Evolutionary conservation across 2,329 filamentous ascomycete species (phyloP), one percentile per base, ranked within the genome.

Genomic region (Colletotrichum tropicale): DNA sequence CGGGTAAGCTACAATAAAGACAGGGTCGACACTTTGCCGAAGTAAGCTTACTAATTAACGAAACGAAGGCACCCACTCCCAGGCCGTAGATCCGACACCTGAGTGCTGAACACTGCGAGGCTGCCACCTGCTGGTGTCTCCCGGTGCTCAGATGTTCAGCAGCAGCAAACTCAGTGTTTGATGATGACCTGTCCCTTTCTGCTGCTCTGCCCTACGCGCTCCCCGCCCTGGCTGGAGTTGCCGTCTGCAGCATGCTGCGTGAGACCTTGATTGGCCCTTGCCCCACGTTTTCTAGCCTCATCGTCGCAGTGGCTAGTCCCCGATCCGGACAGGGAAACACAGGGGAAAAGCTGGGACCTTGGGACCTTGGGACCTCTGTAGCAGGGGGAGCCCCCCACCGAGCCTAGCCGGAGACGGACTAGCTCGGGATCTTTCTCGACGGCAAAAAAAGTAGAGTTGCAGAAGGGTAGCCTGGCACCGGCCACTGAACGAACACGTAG

Each of bases 401-500:
- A 21, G 32, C 13, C 76, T 77, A 77, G 34, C 76, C 66, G 15
- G 13, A 70, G 15, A 34, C 24, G 66, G 76, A 61, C 15, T 74
- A 74, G 74, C 36, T 60, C 61, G 34, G 66, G 24, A 26, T 68
- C 34, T 64, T 64, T 48, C 70, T 65, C 30, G 60, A 75, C 71
- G 71, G 76, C 76, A 74, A 71, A 77, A 76, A 67, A 76, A 70
- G 74, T 67, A 66, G 62, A 66, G 68, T 76, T 66, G 68, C 74
- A 74, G 76, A 77, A 77, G 58, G 68, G 64, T 70, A 75, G 66
- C 68, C 61, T 68, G 68, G 69, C 60, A 73, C 70, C 64, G 62
- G 73, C 65, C 68, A 38, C 60, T 78, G 74, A 78, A 78, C 75
- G 76, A 78, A 78, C 76, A 78, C 76, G 76, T 78, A 78, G 68